A percentile compares a stretch with the other conserved stretches of the same genome.
These are phyloP conservation scores for Teunomyces panamensis DNA, from an alignment of 805 yeast species.

Conservation along the genomic window DNA sequence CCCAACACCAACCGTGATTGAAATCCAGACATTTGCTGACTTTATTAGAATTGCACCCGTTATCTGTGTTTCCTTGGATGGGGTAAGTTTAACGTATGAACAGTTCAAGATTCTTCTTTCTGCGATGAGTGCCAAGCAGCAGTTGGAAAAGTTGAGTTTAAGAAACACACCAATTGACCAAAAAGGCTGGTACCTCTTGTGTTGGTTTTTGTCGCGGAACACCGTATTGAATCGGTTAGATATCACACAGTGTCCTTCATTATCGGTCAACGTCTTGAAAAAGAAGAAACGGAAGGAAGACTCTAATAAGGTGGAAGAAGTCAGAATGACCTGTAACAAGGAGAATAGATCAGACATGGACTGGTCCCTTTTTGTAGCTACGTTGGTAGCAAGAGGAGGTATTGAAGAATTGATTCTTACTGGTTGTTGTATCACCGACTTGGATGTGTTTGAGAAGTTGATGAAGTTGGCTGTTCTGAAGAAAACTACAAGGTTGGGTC, in stretches of 20 bases:
- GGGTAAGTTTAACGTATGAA: constrained; percentile 67
- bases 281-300: constrained; percentile 26
- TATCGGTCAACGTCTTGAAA: constrained; percentile 44
- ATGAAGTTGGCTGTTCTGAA: constrained; percentile 54
- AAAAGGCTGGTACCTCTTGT: constrained; percentile 75
- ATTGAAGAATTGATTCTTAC: constrained; percentile 76
- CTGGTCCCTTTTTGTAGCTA: constrained; percentile 75
- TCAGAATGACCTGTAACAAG: constrained; percentile 46
- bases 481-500: constrained; percentile 63
- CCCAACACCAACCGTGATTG: constrained; percentile 88
- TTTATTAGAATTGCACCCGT: constrained; percentile 84
- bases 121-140: constrained; percentile 63
- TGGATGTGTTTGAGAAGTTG: constrained; percentile 52
- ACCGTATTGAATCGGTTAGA: constrained; percentile 58
- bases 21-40: constrained; percentile 83
- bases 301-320: constrained; percentile 24
- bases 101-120: constrained; percentile 75
- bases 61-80: constrained; percentile 72
- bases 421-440: constrained; percentile 65
- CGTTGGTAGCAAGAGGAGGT: constrained; percentile 66
- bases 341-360: constrained; percentile 72
- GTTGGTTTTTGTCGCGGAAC: constrained; percentile 70
- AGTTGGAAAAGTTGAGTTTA: constrained; percentile 69
- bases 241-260: constrained; percentile 63
- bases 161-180: constrained; percentile 72